A percentile compares a stretch with the other conserved stretches of the same genome.
These are phyloP conservation scores for Lipomyces lipofer DNA, from an alignment of 805 yeast species.

Conservation along the genomic window DNA sequence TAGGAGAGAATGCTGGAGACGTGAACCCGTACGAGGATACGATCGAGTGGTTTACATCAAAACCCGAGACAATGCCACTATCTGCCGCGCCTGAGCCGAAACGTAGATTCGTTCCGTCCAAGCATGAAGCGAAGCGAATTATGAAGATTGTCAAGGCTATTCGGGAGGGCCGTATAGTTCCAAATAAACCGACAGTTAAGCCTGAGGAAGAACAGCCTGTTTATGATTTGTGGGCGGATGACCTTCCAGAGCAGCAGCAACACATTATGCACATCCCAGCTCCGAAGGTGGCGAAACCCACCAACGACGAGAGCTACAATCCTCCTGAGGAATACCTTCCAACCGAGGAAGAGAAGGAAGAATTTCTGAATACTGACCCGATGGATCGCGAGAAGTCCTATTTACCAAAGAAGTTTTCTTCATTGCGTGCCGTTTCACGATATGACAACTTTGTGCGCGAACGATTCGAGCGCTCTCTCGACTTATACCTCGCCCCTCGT, in stretches of 20 bases:
- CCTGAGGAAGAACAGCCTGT: conserved; percentile 52
- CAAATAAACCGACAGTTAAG: conserved; percentile 59
- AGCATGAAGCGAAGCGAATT: conserved; percentile 91
- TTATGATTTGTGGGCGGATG: conserved; percentile 79
- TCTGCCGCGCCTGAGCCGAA: conserved; percentile 96
- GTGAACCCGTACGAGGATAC: conserved; percentile 90
- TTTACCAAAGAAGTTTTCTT: conserved; percentile 74
- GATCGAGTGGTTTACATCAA: conserved; percentile 91
- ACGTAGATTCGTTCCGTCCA: conserved; percentile 93
- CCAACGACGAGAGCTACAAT: conserved; percentile 93
- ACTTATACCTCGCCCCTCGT: conserved; percentile 93
- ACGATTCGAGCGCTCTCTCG: conserved; percentile 90
- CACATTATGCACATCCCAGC: conserved; percentile 92
- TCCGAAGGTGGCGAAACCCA: conserved; percentile 93
- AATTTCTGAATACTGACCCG: conserved; percentile 71
- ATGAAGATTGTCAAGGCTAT: conserved; percentile 97
- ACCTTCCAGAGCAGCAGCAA: conserved; percentile 53
- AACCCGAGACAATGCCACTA: conserved; percentile 84
- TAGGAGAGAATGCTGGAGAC: conserved; percentile 80
- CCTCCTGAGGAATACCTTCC: conserved; percentile 95
- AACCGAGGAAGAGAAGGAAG: conserved; percentile 70
- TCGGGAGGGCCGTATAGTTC: conserved; percentile 90
- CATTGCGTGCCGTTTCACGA: conserved; percentile 92
- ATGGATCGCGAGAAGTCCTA: conserved; percentile 76
- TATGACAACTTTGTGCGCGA: conserved; percentile 84